Percentiles rank a stretch among this genome's conserved stretches.
Evolutionary conservation across 2,329 filamentous ascomycete genomes (phyloP).

Genomic region (Botrytis medusae): DNA sequence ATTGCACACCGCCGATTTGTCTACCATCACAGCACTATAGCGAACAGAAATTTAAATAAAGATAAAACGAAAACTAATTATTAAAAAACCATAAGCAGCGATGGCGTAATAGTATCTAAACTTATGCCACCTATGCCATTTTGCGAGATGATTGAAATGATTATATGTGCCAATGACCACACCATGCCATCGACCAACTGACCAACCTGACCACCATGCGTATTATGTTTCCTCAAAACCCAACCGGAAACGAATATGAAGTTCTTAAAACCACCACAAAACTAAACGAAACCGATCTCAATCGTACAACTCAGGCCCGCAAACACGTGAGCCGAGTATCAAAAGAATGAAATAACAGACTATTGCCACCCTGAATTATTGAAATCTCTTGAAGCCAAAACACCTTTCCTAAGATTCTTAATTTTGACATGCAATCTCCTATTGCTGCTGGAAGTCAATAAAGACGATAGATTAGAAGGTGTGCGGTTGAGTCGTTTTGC

Average conservation of each 20-base stretch:
- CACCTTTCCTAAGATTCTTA: neutral
- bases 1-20: neutral
- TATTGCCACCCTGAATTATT: neutral
- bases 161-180: neutral
- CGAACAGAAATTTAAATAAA: neutral
- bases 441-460: neutral
- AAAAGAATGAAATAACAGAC: neutral
- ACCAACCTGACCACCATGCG: neutral
- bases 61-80: neutral
- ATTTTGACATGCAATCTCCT: neutral
- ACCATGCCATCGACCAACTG: neutral
- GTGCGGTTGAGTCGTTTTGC: neutral
- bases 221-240: neutral
- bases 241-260: conserved; percentile 11
- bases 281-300: neutral
- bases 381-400: neutral
- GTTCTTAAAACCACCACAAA: conserved; percentile 1
- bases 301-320: conserved; percentile 11
- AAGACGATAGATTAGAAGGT: neutral
- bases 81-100: neutral
- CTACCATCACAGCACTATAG: neutral
- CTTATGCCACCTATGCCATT: conserved; percentile 6
- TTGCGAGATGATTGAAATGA: neutral
- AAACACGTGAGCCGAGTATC: neutral
- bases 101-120: conserved; percentile 1